phyloP scores from a whole-genome alignment of 2,329 filamentous ascomycete species.

The Phaeosphaeriaceae sp. region DNA sequence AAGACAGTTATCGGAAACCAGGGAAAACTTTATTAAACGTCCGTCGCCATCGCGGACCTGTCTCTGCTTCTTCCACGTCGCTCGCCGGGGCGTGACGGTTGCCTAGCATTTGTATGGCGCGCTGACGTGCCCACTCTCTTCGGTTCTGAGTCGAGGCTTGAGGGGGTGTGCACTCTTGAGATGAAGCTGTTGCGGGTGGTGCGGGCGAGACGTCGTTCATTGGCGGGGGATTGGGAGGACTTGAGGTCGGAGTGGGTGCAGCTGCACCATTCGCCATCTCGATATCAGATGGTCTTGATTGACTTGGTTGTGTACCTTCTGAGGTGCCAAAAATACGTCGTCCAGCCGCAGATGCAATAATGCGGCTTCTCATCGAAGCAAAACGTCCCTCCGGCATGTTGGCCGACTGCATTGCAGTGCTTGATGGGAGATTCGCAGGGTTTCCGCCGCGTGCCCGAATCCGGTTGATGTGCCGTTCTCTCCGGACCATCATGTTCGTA shows the following conservation, averaged over 20 bases:
- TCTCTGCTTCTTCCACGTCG: conserved; percentile 33
- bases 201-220: conserved; percentile 1
- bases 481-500: conserved; percentile 85
- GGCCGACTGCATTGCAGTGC: conserved; percentile 4
- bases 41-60: conserved; percentile 33
- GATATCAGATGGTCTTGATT: conserved; percentile 30
- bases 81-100: conserved; percentile 27
- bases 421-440: conserved; percentile 10
- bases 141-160: conserved; percentile 42
- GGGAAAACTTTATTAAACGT: conserved; percentile 44
- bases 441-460: conserved; percentile 59
- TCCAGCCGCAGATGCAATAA: conserved; percentile 30
- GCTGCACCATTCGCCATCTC: conserved; percentile 34
- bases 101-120: conserved; percentile 56
- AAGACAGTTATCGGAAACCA: conserved; percentile 33
- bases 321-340: conserved; percentile 45
- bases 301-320: conserved; percentile 20
- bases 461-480: conserved; percentile 74
- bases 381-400: conserved; percentile 18
- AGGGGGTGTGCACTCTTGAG: conserved; percentile 20
- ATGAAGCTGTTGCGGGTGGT: conserved; percentile 8
- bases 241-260: conserved; percentile 3
- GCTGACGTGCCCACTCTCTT: conserved; percentile 56
- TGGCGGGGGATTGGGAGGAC: neutral
- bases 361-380: conserved; percentile 32